These are phyloP conservation scores for Speleostelium caveatum DNA, from an alignment of 78 protist species.

Conservation along the genomic window DNA sequence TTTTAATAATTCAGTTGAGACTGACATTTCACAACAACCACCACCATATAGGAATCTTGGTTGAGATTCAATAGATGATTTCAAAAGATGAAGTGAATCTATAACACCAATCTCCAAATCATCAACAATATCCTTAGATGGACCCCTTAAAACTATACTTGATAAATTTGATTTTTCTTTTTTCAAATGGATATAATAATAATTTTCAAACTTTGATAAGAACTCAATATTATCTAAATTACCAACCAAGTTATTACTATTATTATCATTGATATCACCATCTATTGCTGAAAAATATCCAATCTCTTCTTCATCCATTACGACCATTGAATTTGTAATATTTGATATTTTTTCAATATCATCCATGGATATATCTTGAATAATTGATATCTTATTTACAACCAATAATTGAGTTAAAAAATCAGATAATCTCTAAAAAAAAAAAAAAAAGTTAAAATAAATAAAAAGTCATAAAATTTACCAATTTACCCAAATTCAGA, in stretches of 20 bases:
- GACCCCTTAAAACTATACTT: slow-evolving; percentile 45
- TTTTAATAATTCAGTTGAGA: slow-evolving; percentile 7
- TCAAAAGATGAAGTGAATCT: slow-evolving; percentile 43
- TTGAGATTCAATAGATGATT: slow-evolving; percentile 44
- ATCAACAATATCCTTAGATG: slow-evolving; percentile 58
- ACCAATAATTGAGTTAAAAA: slow-evolving; percentile 26
- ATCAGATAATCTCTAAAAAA: slow-evolving; percentile 27
- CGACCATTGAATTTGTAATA: background rate
- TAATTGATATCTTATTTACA: slow-evolving; percentile 1
- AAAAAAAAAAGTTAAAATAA: no score
- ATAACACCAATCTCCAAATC: slow-evolving; percentile 75
- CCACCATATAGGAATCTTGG: slow-evolving; percentile 69
- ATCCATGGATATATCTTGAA: slow-evolving; percentile 10
- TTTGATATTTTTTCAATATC: background rate
- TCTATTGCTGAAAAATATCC: background rate
- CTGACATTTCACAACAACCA: slow-evolving; percentile 58
- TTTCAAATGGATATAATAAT: slow-evolving; percentile 5
- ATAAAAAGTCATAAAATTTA: no score
- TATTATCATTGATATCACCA: background rate
- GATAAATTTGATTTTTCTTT: slow-evolving; percentile 1
- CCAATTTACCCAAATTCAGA: background rate
- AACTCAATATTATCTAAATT: background rate
- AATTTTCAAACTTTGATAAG: slow-evolving; percentile 13
- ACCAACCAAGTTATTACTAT: background rate
- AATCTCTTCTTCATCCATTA: background rate